Evolutionary conservation across 2,329 filamentous ascomycete genomes (phyloP).

Genomic region (Lasiodiplodia sp.): DNA sequence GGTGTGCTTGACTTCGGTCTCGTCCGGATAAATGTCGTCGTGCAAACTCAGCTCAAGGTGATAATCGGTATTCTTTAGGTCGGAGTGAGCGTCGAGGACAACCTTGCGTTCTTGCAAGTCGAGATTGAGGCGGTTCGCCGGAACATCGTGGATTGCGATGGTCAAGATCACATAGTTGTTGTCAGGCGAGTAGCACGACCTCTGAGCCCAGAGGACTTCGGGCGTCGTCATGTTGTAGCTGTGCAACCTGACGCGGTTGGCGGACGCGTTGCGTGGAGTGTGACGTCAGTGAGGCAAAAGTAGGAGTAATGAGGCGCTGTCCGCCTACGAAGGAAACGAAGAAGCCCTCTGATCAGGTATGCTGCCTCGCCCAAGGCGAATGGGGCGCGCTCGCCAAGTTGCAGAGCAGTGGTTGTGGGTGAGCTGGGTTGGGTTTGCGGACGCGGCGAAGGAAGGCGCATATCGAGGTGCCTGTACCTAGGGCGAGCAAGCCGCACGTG

Average conservation of each 20-base stretch:
- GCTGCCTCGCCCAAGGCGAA: no score
- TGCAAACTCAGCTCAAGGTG: slow-evolving; percentile 3
- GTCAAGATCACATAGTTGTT: slow-evolving; percentile 7
- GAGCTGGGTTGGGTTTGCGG: neutral
- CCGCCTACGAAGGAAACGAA: no score
- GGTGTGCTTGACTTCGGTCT: neutral
- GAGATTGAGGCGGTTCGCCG: neutral
- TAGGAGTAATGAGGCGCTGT: neutral
- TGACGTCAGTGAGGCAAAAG: neutral
- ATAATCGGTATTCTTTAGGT: neutral
- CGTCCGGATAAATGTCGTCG: neutral
- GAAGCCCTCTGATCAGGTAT: neutral
- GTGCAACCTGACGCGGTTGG: neutral
- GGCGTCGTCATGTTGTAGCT: neutral
- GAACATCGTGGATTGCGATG: slow-evolving; percentile 4
- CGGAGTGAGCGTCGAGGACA: neutral
- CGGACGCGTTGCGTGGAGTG: neutral
- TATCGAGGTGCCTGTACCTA: no score
- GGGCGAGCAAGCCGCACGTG: neutral
- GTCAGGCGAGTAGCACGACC: slow-evolving; percentile 5
- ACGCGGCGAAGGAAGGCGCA: neutral
- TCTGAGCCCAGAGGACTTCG: slow-evolving; percentile 1
- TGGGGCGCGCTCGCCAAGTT: no score
- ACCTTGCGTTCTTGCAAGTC: neutral
- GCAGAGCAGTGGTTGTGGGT: no score